Conservation (phyloP, 805 yeast species). For the Metschnikowia lochheadii region DNA sequence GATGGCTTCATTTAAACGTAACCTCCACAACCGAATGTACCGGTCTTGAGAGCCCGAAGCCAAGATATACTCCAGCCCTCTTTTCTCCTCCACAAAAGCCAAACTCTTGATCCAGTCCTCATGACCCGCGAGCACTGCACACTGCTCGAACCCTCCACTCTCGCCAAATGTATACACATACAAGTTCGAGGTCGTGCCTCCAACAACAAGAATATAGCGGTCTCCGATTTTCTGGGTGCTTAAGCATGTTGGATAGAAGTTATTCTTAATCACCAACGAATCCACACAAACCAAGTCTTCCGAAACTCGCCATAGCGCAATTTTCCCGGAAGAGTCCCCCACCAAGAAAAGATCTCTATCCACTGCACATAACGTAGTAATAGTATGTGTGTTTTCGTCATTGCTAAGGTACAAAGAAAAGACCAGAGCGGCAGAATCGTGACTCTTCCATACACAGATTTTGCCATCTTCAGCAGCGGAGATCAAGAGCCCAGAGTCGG, state of each 20-base stretch:
- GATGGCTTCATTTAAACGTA: conserved; percentile 51
- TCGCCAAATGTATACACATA: conserved; percentile 49
- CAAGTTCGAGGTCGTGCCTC: conserved; percentile 60
- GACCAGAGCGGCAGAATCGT: background rate
- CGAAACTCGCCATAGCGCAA: conserved; percentile 48
- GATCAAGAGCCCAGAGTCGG: conserved; percentile 42
- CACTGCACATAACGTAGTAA: conserved; percentile 49
- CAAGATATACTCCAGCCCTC: conserved; percentile 52
- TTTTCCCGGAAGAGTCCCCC: conserved; percentile 62
- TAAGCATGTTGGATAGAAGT: conserved; percentile 46
- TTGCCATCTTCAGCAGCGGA: conserved; percentile 67
- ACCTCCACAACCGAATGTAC: conserved; percentile 85
- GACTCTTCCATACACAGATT: conserved; percentile 55
- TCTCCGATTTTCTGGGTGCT: conserved; percentile 31
- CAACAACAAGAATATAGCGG: conserved; percentile 55
- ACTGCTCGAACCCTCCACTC: conserved; percentile 24
- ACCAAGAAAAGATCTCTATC: conserved; percentile 42
- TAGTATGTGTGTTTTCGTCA: conserved; percentile 32
- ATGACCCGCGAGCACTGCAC: conserved; percentile 74
- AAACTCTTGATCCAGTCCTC: conserved; percentile 93
- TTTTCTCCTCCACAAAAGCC: conserved; percentile 48
- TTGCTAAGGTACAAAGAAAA: conserved; percentile 23
- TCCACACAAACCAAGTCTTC: conserved; percentile 23
- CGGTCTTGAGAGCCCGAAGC: conserved; percentile 94
- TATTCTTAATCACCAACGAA: conserved; percentile 34